Base-by-base conservation (phyloP, 2,329 filamentous ascomycete genomes). In the Fusarium verrucosum region DNA sequence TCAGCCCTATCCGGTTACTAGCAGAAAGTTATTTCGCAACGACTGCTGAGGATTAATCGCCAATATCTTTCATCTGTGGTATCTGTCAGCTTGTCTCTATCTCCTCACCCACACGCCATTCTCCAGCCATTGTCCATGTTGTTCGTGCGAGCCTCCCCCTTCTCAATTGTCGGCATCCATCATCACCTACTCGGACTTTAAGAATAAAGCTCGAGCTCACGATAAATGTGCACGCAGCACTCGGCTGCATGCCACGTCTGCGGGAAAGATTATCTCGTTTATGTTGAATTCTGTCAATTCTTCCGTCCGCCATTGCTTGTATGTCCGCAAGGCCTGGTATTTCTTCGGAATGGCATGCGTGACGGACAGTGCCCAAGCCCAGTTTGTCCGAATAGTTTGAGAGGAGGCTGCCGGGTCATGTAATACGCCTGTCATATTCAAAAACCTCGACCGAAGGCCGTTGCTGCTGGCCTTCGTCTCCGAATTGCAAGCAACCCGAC, bases 221-320 rank as follows among this genome's bases (percentile, higher is more conserved):
- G 72, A 74, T 86, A 85, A 81, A 87, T 87, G 85, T 87, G 85
- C 80, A 81, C 76, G 74, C 83, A 85, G 82, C 76, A 86, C 77
- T 81, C 77, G 69, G 81, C 82, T 72, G 76, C 80, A 74, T 87
- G 85, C 80, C 82, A 81, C 78, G 84, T 83, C 71, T 87, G 85
- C 80, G 80, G 84, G 79, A 86, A 85, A 76, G 77, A 80, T 68
- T 86, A 87, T 74, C 79, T 87, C 70, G 74, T 85, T 72, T 87
- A 82, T 78, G 81, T 87, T 76, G 78, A 81, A 68, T 86, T 87
- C 69, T 87, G 85, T 70, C 76, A 76, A 64, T 70, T 78, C 44
- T 84, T 81, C 63, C 82, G 81, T 66, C 83, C 82, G 35, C 83
- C 83, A 25, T 68, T 81, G 50, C 37, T 82, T 66, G 63, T 61